Evolutionary conservation across 805 yeast genomes (phyloP).

Genomic region (Saturnispora ahearnii): DNA sequence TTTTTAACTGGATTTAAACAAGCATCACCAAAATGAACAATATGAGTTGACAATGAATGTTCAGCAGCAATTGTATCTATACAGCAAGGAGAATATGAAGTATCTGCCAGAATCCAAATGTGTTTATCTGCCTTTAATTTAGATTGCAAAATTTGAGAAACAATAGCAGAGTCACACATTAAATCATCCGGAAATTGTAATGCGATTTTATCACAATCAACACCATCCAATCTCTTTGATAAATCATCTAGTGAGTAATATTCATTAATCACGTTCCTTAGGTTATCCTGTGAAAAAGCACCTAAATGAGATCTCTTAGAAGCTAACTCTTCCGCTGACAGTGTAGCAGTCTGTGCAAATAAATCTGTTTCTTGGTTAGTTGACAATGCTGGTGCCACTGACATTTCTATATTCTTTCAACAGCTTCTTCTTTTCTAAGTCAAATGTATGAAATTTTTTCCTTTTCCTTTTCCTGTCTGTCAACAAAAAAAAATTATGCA

Average conservation of each 20-base stretch:
- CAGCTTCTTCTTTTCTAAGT: neutral
- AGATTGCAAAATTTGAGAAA: constrained; percentile 47
- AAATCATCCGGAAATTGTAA: constrained; percentile 85
- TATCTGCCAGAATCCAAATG: constrained; percentile 86
- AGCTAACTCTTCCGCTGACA: constrained; percentile 18
- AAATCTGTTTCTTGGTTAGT: constrained; percentile 58
- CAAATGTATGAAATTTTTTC: neutral
- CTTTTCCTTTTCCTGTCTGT: neutral
- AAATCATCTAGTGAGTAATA: constrained; percentile 44
- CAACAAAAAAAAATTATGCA: neutral
- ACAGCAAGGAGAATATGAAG: constrained; percentile 92
- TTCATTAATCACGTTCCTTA: constrained; percentile 30
- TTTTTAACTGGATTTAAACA: constrained; percentile 74
- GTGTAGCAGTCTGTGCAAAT: constrained; percentile 31
- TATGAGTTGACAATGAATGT: constrained; percentile 77
- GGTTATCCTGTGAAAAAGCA: constrained; percentile 21
- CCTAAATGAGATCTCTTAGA: constrained; percentile 21
- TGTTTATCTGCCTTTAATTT: constrained; percentile 24
- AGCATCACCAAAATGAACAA: constrained; percentile 92
- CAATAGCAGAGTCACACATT: constrained; percentile 68
- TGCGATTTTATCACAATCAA: constrained; percentile 46
- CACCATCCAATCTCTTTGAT: constrained; percentile 15
- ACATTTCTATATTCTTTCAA: neutral
- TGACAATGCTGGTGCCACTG: constrained; percentile 53
- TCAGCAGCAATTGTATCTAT: constrained; percentile 95